Evolutionary conservation across 225 moss, liverwort and hornwort genomes (phyloP), one percentile per base, ranked within the genome.

Genomic region (Straminergon stramineum): DNA sequence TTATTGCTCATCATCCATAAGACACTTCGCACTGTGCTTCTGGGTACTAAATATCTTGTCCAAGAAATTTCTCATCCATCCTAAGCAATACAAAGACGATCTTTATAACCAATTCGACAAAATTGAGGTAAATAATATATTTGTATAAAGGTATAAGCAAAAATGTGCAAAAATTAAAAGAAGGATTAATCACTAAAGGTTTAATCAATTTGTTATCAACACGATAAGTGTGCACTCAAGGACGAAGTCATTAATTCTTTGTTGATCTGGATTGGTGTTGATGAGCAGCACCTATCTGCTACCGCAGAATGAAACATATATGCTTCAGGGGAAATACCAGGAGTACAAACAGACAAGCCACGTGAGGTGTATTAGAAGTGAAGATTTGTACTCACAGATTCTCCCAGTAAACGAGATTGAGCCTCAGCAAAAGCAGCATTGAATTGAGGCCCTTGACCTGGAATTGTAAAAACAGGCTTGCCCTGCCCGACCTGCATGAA

Each of bases 381-480:
- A 58, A 35, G 35, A 58, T 51, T 64, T 86, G 20, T 43, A 86
- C 95, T 89, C 87, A 98, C 97, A 91, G 97, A 98, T 94, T 94
- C 93, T 83, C 96, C 97, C 17, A 98, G 93, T 75, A 98, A 88
- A 68, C 96, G 93, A 62, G 96, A 93, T 88, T 98, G 98, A 75
- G 97, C 96, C 89, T 98, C 97, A 6, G 97, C 98, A 85, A 98
- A 98, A 79, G 94, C 91, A 68, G 90, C 89, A 13, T 96, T 95
- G 82, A 97, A 98, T 90, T 98, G 98, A 61, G 98, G 97, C 43
- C 98, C 98, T 69, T 45, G 75, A 73, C 98, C 97, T 89, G 98
- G 96, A 48, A 96, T 85, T 57, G 96, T 96, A 68, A 98, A 98
- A 32, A 97, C 98, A 52, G 98, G 97, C 90, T 94, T 97, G 70